Evolutionary conservation across 768 basidiomycete species (phyloP), one percentile per base, ranked within the genome.

Genomic region (Hebeloma cylindrosporum): DNA sequence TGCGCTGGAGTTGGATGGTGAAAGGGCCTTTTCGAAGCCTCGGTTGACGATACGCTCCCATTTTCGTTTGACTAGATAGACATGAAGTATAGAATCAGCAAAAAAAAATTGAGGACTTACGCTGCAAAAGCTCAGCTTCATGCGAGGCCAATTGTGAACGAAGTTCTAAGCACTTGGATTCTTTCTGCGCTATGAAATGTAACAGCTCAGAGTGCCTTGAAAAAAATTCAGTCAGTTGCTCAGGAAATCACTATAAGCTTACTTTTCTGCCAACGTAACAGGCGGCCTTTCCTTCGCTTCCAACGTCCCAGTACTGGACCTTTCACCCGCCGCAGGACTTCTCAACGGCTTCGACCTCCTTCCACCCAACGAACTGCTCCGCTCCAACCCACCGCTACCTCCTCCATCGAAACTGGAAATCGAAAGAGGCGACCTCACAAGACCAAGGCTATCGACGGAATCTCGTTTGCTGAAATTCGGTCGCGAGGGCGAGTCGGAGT

Each of bases 131-230:
- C 57, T 91, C 90, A 2, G 73, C 74, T 65, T 93, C 89, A 52
- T 91, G 86, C 10, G 66, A 58, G 6, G 75, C 73, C 2, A 93
- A 78, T 52, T 88, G 87, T 4, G 83, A 79, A 13, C 88, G 81
- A 32, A 92, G 71, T 45, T 93, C 89, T 29, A 92, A 76, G 54
- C 87, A 90, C 60, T 82, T 85, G 0, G 85, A 79, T 60, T 92
- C 90, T 52, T 92, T 91, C 64, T 90, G 88, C 0, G 90, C 89
- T 39, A 93, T 93, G 47, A 85, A 84, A 22, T 78, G 84, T n/a
- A 92, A 68, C 2, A 93, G 67, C 43, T 91, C 88, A 5, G 83
- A 80, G 55, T 93, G 87, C 57, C 90, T 92, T 50, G 18, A 22
- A 22, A n/a, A 47, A 6, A 25, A 41, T 17, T 18, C 14, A 40